Evolutionary conservation across 495 filamentous ascomycete genomes (phyloP).

Genomic region (Hypomontagnella submonticulosa): DNA sequence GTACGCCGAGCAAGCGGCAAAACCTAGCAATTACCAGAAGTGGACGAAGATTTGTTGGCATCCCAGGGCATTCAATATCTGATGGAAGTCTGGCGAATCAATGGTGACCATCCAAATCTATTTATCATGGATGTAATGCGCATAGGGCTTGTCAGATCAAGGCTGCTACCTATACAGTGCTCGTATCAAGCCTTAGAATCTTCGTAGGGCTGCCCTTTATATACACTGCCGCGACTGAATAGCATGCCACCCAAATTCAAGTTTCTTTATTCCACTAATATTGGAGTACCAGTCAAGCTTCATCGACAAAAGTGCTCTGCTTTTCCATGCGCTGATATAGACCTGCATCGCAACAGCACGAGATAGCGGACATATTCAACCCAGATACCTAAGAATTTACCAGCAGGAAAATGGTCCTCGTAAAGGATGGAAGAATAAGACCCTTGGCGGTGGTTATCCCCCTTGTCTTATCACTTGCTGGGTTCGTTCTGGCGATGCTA

Average conservation of each 20-base stretch:
- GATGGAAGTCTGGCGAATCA: constrained; percentile 15
- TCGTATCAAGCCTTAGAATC: not conserved
- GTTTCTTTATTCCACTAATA: constrained; percentile 14
- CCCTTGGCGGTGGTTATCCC: constrained; percentile 55
- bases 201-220: not conserved
- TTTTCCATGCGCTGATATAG: too few species aligned
- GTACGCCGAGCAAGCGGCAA: constrained; percentile 34
- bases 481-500: constrained; percentile 74
- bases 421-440: constrained; percentile 34
- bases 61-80: constrained; percentile 2
- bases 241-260: too few species aligned
- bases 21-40: constrained; percentile 7
- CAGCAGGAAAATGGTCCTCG: constrained; percentile 24
- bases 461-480: constrained; percentile 61
- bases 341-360: not conserved
- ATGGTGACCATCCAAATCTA: not conserved
- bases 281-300: constrained; percentile 15
- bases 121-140: constrained; percentile 2
- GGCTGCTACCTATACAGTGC: not conserved
- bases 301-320: not conserved
- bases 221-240: not conserved
- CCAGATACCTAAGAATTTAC: not conserved
- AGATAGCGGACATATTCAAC: not conserved
- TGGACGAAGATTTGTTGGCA: constrained; percentile 20
- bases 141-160: constrained; percentile 9